Percentiles rank a stretch among this genome's conserved stretches.
phyloP scores from a whole-genome alignment of 768 basidiomycete species.

The Lanmaoa pseudosensibilis region DNA sequence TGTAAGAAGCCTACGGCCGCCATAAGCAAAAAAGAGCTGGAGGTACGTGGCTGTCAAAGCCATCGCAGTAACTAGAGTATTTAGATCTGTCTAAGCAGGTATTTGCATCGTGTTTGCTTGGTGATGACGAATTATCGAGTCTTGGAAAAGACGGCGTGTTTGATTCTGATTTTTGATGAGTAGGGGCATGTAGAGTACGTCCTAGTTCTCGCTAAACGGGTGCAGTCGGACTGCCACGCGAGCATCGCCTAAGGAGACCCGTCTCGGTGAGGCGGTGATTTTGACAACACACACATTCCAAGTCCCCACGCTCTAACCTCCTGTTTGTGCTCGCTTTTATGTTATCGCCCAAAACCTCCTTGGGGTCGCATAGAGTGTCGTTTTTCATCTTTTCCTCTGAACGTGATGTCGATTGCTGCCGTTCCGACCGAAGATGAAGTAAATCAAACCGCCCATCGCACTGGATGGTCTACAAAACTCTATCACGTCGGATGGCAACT shows the following conservation, averaged over 20 bases:
- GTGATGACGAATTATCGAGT: slow-evolving; percentile 34
- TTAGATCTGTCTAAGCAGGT: slow-evolving; percentile 20
- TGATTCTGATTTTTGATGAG: slow-evolving; percentile 29
- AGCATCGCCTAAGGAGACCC: background rate
- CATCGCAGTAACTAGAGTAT: background rate
- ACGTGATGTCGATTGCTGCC: slow-evolving; percentile 16
- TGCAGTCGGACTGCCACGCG: background rate
- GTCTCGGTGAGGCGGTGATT: background rate
- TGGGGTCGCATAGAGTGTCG: background rate
- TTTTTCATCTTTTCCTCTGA: background rate
- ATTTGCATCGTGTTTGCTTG: slow-evolving; percentile 40
- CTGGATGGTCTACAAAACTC: slow-evolving; percentile 22
- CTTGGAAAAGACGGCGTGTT: slow-evolving; percentile 32
- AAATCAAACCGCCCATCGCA: background rate
- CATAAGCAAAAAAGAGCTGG: slow-evolving; percentile 20
- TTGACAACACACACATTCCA: background rate
- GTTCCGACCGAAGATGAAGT: slow-evolving; percentile 2
- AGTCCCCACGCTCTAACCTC: too few relatives aligned
- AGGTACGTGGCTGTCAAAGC: slow-evolving; percentile 15
- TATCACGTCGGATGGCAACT: slow-evolving; percentile 30
- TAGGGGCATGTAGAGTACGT: background rate
- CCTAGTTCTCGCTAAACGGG: background rate
- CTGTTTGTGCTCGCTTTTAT: slow-evolving; percentile 1
- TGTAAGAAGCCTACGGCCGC: background rate
- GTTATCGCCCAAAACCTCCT: background rate